Evolutionary conservation across 192 early-diverging fungal genomes (phyloP).

Genomic region (Podila horticola): DNA sequence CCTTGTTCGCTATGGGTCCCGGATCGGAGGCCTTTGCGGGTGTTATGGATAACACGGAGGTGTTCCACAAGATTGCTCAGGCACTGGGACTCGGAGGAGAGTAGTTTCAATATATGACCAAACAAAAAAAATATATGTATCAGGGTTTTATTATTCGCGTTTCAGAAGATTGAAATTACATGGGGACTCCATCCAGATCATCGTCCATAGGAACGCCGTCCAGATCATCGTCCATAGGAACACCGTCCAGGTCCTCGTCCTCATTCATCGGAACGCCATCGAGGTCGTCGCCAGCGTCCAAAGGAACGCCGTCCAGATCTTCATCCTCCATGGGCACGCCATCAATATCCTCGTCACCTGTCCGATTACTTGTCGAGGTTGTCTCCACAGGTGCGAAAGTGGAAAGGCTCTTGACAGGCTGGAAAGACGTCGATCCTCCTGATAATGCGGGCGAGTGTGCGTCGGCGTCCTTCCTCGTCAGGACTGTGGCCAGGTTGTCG

Average conservation of each 20-base stretch:
- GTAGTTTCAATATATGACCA: no score
- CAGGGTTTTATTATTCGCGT: no score
- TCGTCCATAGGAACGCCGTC: no score
- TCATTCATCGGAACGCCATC: conserved; percentile 59
- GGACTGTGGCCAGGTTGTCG: conserved; percentile 61
- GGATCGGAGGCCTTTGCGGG: conserved; percentile 51
- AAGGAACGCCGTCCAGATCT: background rate
- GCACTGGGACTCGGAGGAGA: conserved; percentile 40
- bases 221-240: background rate
- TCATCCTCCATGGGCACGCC: conserved; percentile 13
- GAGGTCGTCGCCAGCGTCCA: conserved; percentile 36
- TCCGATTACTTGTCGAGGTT: background rate
- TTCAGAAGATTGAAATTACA: no score
- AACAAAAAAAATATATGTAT: no score
- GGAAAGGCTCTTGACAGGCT: background rate
- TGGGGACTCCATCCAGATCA: no score
- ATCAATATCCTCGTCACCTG: conserved; percentile 18
- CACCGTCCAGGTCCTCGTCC: conserved; percentile 11
- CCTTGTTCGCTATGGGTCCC: conserved; percentile 55
- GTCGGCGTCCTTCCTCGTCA: conserved; percentile 48
- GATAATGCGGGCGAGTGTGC: background rate
- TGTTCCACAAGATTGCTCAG: conserved; percentile 61
- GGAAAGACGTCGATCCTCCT: background rate
- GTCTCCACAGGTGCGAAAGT: conserved; percentile 4
- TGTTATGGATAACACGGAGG: conserved; percentile 58